Evolutionary conservation across 768 basidiomycete species (phyloP).

Genomic region (Podaxis carcinomalis): DNA sequence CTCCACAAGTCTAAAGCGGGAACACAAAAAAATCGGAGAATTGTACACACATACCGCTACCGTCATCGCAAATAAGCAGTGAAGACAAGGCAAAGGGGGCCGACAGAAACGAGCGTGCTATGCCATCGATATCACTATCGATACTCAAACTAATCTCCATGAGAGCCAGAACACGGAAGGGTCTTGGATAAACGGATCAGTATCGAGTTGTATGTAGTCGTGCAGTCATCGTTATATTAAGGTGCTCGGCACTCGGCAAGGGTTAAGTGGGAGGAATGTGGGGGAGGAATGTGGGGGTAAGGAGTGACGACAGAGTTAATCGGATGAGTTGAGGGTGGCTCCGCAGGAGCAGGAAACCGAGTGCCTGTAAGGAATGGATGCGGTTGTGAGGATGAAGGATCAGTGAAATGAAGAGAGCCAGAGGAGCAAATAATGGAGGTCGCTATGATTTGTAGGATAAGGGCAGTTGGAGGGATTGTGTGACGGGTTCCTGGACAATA

Average conservation of each 20-base stretch:
- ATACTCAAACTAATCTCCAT: slow-evolving; percentile 5
- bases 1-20: slow-evolving; percentile 1
- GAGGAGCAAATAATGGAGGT: background rate
- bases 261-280: background rate
- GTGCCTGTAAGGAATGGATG: background rate
- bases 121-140: slow-evolving; percentile 5
- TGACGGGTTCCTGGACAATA: background rate
- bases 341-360: background rate
- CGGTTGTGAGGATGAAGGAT: background rate
- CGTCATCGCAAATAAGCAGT: background rate
- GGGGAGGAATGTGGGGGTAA: too few species aligned
- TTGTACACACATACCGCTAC: slow-evolving; percentile 6
- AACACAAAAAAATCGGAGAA: background rate
- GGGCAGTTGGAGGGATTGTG: background rate
- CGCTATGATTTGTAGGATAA: slow-evolving; percentile 7
- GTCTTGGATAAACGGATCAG: background rate
- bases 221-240: background rate
- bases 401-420: background rate
- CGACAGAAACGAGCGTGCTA: slow-evolving; percentile 2
- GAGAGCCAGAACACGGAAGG: background rate
- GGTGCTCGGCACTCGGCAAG: slow-evolving; percentile 4
- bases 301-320: background rate
- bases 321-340: background rate
- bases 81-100: background rate
- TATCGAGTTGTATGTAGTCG: background rate